A percentile compares a stretch with the other conserved stretches of the same genome.
Conservation (phyloP, 306 rosid species). For the Coriaria nepalensis region DNA sequence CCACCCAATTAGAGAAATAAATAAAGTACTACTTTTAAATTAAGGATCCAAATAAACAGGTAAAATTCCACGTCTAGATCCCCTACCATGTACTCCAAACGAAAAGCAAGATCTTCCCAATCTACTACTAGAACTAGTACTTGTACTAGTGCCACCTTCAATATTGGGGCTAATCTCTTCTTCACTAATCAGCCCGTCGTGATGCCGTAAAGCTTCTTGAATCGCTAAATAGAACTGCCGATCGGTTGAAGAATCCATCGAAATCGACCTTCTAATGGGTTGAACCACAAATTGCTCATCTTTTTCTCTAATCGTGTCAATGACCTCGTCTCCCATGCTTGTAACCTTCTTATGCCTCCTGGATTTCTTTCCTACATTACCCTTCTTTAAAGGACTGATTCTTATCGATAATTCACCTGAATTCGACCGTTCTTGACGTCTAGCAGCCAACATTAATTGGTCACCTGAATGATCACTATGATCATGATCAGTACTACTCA, state of each 20-base stretch:
- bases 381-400: slow-evolving; percentile 29
- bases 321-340: slow-evolving; percentile 89
- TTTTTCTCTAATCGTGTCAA: slow-evolving; percentile 51
- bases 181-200: slow-evolving; percentile 10
- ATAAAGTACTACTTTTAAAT: not conserved
- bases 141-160: slow-evolving; percentile 42
- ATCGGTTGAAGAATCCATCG: slow-evolving; percentile 81
- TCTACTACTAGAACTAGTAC: slow-evolving; percentile 15
- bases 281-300: slow-evolving; percentile 62
- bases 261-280: slow-evolving; percentile 81
- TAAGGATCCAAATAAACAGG: slow-evolving; percentile 55
- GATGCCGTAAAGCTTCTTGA: slow-evolving; percentile 53
- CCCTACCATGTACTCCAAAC: slow-evolving; percentile 55
- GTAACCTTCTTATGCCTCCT: slow-evolving; percentile 45
- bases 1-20: not conserved
- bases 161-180: slow-evolving; percentile 35
- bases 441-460: slow-evolving; percentile 15
- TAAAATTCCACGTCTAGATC: slow-evolving; percentile 52
- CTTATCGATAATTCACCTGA: slow-evolving; percentile 18
- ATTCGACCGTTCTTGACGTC: slow-evolving; percentile 19
- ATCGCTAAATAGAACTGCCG: slow-evolving; percentile 62
- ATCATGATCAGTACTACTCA: not conserved
- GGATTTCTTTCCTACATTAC: slow-evolving; percentile 28
- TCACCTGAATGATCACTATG: slow-evolving; percentile 8
- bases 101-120: slow-evolving; percentile 65